These are phyloP conservation scores for Brassica incana DNA, from an alignment of 345 rosid species.

Conservation along the genomic window DNA sequence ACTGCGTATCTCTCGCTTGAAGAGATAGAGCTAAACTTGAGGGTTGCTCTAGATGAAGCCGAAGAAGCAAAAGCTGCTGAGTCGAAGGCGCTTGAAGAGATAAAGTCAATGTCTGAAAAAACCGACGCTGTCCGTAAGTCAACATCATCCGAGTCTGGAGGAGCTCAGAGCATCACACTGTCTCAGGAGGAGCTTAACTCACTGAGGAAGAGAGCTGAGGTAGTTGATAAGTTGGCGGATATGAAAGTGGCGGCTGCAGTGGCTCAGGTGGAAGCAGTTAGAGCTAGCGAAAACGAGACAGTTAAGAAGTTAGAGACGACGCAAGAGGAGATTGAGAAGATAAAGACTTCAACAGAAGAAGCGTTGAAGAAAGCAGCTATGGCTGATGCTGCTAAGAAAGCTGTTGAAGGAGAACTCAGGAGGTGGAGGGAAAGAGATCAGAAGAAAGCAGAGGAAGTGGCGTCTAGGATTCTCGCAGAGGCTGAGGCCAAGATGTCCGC, in stretches of 20 bases:
- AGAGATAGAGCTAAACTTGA: conserved; percentile 71
- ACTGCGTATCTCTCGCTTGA: conserved; percentile 54
- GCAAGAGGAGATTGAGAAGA: conserved; percentile 72
- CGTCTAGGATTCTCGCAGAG: conserved; percentile 72
- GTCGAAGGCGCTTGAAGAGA: conserved; percentile 67
- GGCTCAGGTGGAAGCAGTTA: conserved; percentile 20
- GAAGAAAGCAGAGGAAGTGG: conserved; percentile 82
- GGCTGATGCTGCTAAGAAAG: conserved; percentile 94
- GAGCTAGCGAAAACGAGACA: conserved; percentile 88
- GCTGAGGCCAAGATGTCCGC: conserved; percentile 50
- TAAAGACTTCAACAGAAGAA: conserved; percentile 62
- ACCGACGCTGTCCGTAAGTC: conserved; percentile 73
- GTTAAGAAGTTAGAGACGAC: conserved; percentile 69
- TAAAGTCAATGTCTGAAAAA: conserved; percentile 67
- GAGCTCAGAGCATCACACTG: conserved; percentile 66
- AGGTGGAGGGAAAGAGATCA: conserved; percentile 90
- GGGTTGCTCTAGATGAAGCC: conserved; percentile 75
- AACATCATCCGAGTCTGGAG: conserved; percentile 75
- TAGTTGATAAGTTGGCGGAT: conserved; percentile 10
- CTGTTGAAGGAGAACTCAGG: conserved; percentile 90
- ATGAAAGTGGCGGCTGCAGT: not conserved
- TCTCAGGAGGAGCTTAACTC: conserved; percentile 80
- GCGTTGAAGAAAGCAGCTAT: conserved; percentile 85
- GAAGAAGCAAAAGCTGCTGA: conserved; percentile 88
- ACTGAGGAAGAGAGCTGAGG: conserved; percentile 73